Base-by-base conservation (phyloP, 768 basidiomycete species). In the Russula foetens region DNA sequence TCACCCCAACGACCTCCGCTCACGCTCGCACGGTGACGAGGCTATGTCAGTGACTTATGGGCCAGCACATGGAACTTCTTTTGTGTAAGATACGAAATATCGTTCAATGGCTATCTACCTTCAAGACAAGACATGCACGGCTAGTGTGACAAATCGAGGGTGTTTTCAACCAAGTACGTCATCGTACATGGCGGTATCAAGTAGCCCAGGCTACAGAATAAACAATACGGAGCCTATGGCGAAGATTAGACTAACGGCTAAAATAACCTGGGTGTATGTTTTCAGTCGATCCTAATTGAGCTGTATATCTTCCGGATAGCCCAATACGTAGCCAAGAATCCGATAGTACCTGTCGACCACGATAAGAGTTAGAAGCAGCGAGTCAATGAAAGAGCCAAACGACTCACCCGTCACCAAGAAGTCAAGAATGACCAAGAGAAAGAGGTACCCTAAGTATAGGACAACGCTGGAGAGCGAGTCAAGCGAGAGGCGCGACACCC, bases 251-350 rank as follows among this genome's bases (percentile, higher is more conserved):
- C 23, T 11, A 28, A 43, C 15, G 15, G 39, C 19, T 53, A 57
- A 35, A 15, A 29, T 26, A 38, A 17, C 6, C 55, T 7, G 24
- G 4, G 5, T 41, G n/a, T n/a, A n/a, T n/a, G n/a, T 53, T 53
- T 39, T 63, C 24, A 83, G 67, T 93, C 90, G 53, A 92, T 82
- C 41, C 91, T 85, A 63, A 92, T 90, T 31, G 89, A 83, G 59
- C 80, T 80, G 71, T 98, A 98, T 59, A 98, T 73, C 72, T 77
- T 82, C 62, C 88, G 79, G 44, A 97, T 82, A n/a, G 90, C 91
- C 86, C 90, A 95, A 67, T 93, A 95, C 5, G 88, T 84, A 23
- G 92, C 88, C 43, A 94, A 76, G 77, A 94, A 97, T 11, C 94
- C 94, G 66, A 97, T 92, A 12, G 91, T 88, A 41, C 92, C 91